Percentiles rank a stretch among this genome's conserved stretches.
phyloP scores from a whole-genome alignment of 2,329 filamentous ascomycete genomes.

The Colletotrichum endophyticum region DNA sequence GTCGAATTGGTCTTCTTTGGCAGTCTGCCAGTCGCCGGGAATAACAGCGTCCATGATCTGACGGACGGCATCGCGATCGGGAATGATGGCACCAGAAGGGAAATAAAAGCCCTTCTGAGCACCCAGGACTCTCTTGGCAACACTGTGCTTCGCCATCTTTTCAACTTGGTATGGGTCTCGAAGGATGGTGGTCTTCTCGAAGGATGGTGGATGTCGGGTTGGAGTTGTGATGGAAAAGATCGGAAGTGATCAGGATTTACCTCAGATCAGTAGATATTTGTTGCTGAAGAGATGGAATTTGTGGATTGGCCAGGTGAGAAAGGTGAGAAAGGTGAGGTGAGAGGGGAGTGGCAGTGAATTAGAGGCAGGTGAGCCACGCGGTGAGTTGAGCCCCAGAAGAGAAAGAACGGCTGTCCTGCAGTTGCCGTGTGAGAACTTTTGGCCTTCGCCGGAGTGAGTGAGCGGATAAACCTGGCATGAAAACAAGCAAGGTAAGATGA shows the following conservation, averaged over 20 bases:
- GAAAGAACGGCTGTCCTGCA: accelerated
- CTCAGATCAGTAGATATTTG: not conserved
- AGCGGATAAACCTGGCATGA: too few relatives aligned
- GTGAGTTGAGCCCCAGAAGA: not conserved
- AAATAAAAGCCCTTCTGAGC: not conserved
- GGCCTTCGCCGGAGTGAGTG: accelerated
- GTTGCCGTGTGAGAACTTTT: accelerated
- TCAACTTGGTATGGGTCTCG: not conserved
- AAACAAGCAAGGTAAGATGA: too few relatives aligned
- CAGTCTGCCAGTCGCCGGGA: not conserved
- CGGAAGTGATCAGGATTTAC: accelerated
- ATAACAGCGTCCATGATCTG: not conserved
- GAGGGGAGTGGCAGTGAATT: not conserved
- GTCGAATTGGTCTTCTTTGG: not conserved
- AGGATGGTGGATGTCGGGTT: not conserved
- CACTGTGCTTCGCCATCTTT: accelerated
- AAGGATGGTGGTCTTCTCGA: not conserved
- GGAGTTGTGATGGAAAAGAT: not conserved
- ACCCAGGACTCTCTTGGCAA: not conserved
- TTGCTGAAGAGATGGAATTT: accelerated
- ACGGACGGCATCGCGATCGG: accelerated
- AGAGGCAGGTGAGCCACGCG: not conserved
- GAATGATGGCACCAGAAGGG: not conserved
- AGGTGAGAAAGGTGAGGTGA: not conserved
- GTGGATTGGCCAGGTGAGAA: not conserved